phyloP scores from a whole-genome alignment of 208 protist genomes.

The Leishmania guyanensis region DNA sequence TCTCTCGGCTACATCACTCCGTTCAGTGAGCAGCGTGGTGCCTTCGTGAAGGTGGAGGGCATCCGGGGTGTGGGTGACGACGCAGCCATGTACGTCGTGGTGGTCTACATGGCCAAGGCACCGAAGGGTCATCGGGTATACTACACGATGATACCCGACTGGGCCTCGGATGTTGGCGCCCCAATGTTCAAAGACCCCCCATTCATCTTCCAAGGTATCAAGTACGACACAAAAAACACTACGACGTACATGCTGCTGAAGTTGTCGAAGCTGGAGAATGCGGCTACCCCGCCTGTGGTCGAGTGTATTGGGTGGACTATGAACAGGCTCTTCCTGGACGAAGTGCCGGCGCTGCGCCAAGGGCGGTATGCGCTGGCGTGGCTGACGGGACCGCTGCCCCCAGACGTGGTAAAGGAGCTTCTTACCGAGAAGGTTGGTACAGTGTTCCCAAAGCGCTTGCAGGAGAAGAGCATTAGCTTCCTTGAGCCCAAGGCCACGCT shows the following conservation, averaged over 20 bases:
- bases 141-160: constrained; percentile 56
- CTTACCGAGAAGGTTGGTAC: constrained; percentile 45
- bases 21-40: constrained; percentile 53
- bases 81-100: constrained; percentile 50
- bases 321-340: constrained; percentile 60
- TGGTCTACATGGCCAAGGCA: constrained; percentile 33
- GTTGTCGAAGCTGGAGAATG: constrained; percentile 38
- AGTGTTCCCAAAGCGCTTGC: constrained; percentile 40
- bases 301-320: constrained; percentile 62
- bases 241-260: constrained; percentile 63
- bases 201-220: constrained; percentile 42
- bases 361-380: constrained; percentile 63
- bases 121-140: constrained; percentile 24
- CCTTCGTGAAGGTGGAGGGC: constrained; percentile 59
- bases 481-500: constrained; percentile 49
- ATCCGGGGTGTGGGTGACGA: constrained; percentile 56
- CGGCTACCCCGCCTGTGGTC: constrained; percentile 14
- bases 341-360: constrained; percentile 42
- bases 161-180: constrained; percentile 56
- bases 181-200: constrained; percentile 61
- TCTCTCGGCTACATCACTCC: constrained; percentile 45
- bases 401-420: constrained; percentile 43
- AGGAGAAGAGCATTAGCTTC: constrained; percentile 39
- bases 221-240: constrained; percentile 29
- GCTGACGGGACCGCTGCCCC: constrained; percentile 39